A percentile compares a stretch with the other conserved stretches of the same genome.
These are phyloP conservation scores for Eutrema salsugineum DNA, from an alignment of 441 rosid species.

Conservation along the genomic window DNA sequence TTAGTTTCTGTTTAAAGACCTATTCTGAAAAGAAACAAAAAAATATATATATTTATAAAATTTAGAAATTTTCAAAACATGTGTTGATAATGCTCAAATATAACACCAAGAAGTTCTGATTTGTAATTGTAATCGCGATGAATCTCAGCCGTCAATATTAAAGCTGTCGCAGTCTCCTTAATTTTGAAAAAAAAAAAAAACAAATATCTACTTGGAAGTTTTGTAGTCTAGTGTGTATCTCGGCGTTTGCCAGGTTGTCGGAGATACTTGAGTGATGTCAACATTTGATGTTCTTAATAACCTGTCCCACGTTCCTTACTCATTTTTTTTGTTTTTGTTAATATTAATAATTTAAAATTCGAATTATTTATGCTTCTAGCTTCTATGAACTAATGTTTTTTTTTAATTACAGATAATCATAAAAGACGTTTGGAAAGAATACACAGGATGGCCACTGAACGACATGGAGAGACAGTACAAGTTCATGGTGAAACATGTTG, in stretches of 20 bases:
- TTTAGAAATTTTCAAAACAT: background rate
- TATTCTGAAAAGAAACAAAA: background rate
- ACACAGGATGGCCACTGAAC: constrained; percentile 97
- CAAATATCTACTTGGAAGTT: constrained; percentile 22
- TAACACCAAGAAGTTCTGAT: background rate
- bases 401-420: constrained; percentile 58
- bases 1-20: background rate
- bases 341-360: background rate
- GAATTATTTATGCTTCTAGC: background rate
- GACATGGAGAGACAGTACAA: constrained; percentile 95
- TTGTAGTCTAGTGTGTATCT: constrained; percentile 28
- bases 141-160: constrained; percentile 9
- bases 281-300: constrained; percentile 14
- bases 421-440: constrained; percentile 95
- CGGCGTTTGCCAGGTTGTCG: constrained; percentile 33
- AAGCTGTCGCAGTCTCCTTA: background rate
- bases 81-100: background rate
- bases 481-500: constrained; percentile 96
- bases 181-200: background rate
- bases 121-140: background rate
- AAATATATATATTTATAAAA: too few species aligned
- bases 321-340: background rate
- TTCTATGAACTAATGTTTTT: background rate
- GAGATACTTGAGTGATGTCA: constrained; percentile 26
- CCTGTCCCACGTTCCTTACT: constrained; percentile 25